Base-by-base conservation (phyloP, 441 rosid genomes). In the Breynia disticha region DNA sequence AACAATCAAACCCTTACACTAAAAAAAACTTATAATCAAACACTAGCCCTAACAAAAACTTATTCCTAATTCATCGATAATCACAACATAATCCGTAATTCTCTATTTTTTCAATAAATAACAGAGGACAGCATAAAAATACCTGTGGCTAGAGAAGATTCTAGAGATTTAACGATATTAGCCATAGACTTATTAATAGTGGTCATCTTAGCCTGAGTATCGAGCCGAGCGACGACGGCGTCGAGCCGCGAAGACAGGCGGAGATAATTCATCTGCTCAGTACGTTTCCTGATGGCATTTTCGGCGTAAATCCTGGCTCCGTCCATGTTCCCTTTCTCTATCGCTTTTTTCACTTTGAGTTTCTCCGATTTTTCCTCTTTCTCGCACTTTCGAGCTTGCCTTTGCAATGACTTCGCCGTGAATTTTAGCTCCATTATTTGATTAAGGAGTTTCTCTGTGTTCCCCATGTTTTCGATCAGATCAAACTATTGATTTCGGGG, bases 261-360 rank as follows among this genome's bases (percentile, higher is more conserved):
- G 37, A 89, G 90, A 64, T 84, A 89, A 66, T 89, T 89, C 97
- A 89, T 89, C 85, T 89, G 97, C 77, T 89, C 97, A 57, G 83
- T 80, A 19, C 97, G 76, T 73, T 89, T 89, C 11, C 97, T 80
- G 72, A 89, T 89, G 57, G 95, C 82, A 66, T 86, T 89, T 76
- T 89, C 97, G n/a, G 95, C 95, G 59, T 89, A 89, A 81, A 89
- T 86, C 68, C 97, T 75, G 22, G 84, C 95, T 1, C 97, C 97
- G 50, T 89, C 97, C 90, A 86, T 75, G 71, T 89, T 89, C 1
- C 97, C 97, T 52, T 86, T 89, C 81, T 89, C 97, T 68, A 83
- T 89, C 55, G 97, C 97, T 68, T 89, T 89, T 75, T 89, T 89
- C 16, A 83, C 83, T 69, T 83, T 83, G 67, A 88, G 68, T 62